Evolutionary conservation across 1,139 yeast species (phyloP).

Genomic region (Diutina pseudorugosa): DNA sequence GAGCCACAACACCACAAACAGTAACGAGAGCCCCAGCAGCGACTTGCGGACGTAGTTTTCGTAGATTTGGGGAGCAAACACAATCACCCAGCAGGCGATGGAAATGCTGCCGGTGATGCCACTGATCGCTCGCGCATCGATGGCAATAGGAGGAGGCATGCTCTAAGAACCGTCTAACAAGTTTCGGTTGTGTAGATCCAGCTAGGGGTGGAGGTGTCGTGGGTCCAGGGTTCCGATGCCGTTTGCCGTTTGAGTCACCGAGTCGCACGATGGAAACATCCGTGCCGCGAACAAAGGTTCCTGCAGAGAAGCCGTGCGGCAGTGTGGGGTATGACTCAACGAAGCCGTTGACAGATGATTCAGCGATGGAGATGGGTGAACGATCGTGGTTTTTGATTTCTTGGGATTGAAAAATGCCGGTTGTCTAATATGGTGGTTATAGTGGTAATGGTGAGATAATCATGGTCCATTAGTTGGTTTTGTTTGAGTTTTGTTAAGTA

Average conservation of each 20-base stretch:
- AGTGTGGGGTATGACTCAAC: background rate
- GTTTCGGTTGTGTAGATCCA: background rate
- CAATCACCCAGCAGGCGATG: constrained; percentile 95
- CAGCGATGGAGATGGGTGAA: too few species aligned
- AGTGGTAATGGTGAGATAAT: too few species aligned
- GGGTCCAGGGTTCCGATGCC: background rate
- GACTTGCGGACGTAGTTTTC: constrained; percentile 50
- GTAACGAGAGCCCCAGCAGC: constrained; percentile 14
- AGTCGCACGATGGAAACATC: background rate
- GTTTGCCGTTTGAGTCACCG: background rate
- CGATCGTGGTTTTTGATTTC: too few species aligned
- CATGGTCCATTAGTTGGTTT: too few species aligned
- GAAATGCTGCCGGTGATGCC: constrained; percentile 90
- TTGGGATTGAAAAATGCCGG: too few species aligned
- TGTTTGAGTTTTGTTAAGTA: too few species aligned
- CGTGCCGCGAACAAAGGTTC: background rate
- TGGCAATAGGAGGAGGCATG: constrained; percentile 39
- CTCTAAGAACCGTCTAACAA: too few species aligned
- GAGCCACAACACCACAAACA: constrained; percentile 68
- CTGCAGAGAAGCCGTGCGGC: background rate
- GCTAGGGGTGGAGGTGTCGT: background rate
- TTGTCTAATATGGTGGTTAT: too few species aligned
- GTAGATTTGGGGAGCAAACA: constrained; percentile 92
- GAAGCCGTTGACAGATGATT: too few species aligned
- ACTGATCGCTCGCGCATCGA: constrained; percentile 70